Evolutionary conservation across 1,139 yeast genomes (phyloP), one percentile per base, ranked within the genome.

Genomic region (Yamadazyma buinensis): DNA sequence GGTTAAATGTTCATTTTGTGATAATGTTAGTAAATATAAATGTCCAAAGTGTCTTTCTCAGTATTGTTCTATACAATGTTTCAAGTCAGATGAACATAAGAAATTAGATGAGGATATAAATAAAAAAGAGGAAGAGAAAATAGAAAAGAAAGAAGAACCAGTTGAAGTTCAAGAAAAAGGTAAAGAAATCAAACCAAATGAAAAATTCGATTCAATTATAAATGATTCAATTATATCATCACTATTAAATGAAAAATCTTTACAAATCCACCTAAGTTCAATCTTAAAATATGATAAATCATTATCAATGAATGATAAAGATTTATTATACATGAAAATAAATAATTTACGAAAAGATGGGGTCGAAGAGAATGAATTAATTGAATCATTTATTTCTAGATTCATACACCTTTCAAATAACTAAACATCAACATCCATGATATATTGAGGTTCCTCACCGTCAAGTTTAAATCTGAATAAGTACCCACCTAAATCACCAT

Each of bases 311-410:
- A 84, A 75, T 17, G 82, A 77, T 13, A 47, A 63, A 15, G 78
- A 72, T 22, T 71, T 84, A 8, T 82, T 84, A 6, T 67, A 77
- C 38, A 64, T 77, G 45, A 80, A 81, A 43, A 57, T 84, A 17
- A 67, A 75, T 10, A 78, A 77, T 38, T 62, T 84, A 23, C 58
- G 94, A 20, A 54, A 48, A 7, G 83, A 84, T 2, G 94, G 94
- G 0, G 39, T 63, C 0, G 88, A 84, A 48, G 74, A 72, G 33
- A 83, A 84, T 49, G 76, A 65, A 40, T 57, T 79, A 26, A 75
- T 84, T 6, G 88, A 83, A 50, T 87, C 81, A 47, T 81, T 83
- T 56, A 45, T 56, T 11, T 48, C 47, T 25, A 32, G 57, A 24
- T 43, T 53, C 11, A 30, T 54, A 14, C 26, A 38, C 6, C 36